phyloP scores from a whole-genome alignment of 2,329 filamentous ascomycete genomes.

The Dothistroma septosporum region DNA sequence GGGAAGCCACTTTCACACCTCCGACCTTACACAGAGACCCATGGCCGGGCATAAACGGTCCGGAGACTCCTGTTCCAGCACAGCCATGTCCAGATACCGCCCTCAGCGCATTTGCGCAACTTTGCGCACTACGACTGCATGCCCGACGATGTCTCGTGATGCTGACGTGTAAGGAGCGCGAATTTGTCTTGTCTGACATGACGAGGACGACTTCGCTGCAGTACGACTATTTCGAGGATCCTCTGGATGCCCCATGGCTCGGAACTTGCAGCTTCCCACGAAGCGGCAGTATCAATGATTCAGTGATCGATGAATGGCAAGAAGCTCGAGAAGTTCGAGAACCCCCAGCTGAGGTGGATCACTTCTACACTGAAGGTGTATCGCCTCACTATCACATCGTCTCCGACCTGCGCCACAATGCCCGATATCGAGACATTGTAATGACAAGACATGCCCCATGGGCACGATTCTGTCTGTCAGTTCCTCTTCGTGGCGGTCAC shows the following conservation, averaged over 20 bases:
- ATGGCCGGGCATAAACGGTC: not conserved
- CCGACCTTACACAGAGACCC: not conserved
- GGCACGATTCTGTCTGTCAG: conserved; percentile 51
- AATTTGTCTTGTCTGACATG: conserved; percentile 52
- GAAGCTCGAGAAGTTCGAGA: conserved; percentile 26
- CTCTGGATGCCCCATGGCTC: conserved; percentile 37
- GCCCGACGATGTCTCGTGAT: conserved; percentile 50
- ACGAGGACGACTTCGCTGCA: conserved; percentile 46
- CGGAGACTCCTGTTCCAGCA: not conserved
- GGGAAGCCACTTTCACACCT: not conserved
- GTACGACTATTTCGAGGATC: conserved; percentile 29
- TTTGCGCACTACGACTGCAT: conserved; percentile 48
- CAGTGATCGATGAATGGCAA: conserved; percentile 20
- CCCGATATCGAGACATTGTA: conserved; percentile 1
- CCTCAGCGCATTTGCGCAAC: conserved; percentile 47
- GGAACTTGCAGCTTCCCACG: conserved; percentile 32
- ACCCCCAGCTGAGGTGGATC: conserved; percentile 6
- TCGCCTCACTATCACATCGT: conserved; percentile 26
- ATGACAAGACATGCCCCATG: conserved; percentile 13
- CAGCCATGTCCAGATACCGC: conserved; percentile 22
- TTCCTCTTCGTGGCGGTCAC: conserved; percentile 56
- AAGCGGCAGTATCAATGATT: conserved; percentile 36
- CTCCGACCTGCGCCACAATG: conserved; percentile 21
- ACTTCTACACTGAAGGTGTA: conserved; percentile 25
- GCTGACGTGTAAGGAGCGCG: conserved; percentile 44